Evolutionary conservation across 2,329 filamentous ascomycete species (phyloP), one percentile per base, ranked within the genome.

Genomic region (Lasiodiplodia sp.): DNA sequence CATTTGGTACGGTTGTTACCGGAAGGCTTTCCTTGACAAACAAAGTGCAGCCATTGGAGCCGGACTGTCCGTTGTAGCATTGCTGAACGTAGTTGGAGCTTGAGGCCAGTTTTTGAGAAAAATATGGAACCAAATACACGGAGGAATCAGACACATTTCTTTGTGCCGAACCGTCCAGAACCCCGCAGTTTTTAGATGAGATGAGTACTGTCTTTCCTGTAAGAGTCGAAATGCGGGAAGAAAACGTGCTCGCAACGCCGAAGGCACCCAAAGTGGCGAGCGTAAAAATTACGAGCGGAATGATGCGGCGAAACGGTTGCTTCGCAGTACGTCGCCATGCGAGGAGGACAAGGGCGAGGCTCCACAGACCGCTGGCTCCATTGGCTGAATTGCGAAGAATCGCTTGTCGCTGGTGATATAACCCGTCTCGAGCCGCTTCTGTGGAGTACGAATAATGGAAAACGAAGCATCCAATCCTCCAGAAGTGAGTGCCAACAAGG

Each of bases 211-310:
- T 52, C 10, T 58, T 60, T 7, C 67, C 69, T 0, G 72, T 71
- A 8, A 72, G 69, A n/a, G 75, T 75, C 2, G 76, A 75, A 28
- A 80, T 72, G 18, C 73, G 72, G 0, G 77, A 78, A 3, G 78
- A 79, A 63, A 80, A 77, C 6, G 79, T 70, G 64, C 75, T 74
- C 47, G 76, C 73, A 12, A 74, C 67, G 3, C 18, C 68, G 71
- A 60, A 79, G 77, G 8, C 72, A 58, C 21, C 40, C 12, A n/a
- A 10, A 12, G 44, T 25, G 16, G 53, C 3, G 4, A 53, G 16
- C 2, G 51, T 40, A 16, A 69, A 49, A 2, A 53, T 3, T 21
- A 66, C 55, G 2, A 68, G 37, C 1, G 66, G 66, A 4, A 68
- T 23, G 3, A 52, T 53, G 3, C 57, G 49, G 18, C 37, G 56